Evolutionary conservation across 2,329 filamentous ascomycete genomes (phyloP).

Genomic region (Penicillium sp.): DNA sequence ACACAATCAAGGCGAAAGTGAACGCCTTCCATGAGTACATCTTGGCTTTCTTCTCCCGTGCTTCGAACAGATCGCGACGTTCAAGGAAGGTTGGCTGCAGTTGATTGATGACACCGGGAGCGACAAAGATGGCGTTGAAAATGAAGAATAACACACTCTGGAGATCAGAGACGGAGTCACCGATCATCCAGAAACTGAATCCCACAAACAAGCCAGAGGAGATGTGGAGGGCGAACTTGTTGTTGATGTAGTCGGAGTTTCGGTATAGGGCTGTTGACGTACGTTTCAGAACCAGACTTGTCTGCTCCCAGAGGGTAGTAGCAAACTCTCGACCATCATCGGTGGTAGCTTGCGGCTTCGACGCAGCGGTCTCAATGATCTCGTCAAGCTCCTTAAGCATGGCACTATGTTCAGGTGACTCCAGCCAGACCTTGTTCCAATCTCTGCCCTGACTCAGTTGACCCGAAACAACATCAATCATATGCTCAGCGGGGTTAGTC

Average conservation of each 20-base stretch:
- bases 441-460: constrained; percentile 52
- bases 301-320: constrained; percentile 61
- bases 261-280: constrained; percentile 64
- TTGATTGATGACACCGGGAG: constrained; percentile 41
- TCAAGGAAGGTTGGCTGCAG: constrained; percentile 70
- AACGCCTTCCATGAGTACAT: constrained; percentile 77
- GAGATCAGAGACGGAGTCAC: constrained; percentile 61
- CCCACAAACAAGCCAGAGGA: constrained; percentile 48
- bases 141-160: constrained; percentile 70
- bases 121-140: constrained; percentile 60
- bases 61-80: constrained; percentile 63
- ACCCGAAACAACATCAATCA: constrained; percentile 51
- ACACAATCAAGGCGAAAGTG: constrained; percentile 64
- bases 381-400: constrained; percentile 62
- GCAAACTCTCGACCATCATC: constrained; percentile 59
- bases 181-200: constrained; percentile 66
- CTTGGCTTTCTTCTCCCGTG: constrained; percentile 64
- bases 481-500: constrained; percentile 61
- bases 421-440: constrained; percentile 70
- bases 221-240: constrained; percentile 59
- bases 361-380: constrained; percentile 51
- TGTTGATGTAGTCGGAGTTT: constrained; percentile 65
- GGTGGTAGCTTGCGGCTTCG: constrained; percentile 44
- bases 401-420: constrained; percentile 57
- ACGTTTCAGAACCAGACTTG: constrained; percentile 61